Evolutionary conservation across 202 grass and related monocot genomes (phyloP), one percentile per base, ranked within the genome.

Genomic region (Tripidium arundinaceum): DNA sequence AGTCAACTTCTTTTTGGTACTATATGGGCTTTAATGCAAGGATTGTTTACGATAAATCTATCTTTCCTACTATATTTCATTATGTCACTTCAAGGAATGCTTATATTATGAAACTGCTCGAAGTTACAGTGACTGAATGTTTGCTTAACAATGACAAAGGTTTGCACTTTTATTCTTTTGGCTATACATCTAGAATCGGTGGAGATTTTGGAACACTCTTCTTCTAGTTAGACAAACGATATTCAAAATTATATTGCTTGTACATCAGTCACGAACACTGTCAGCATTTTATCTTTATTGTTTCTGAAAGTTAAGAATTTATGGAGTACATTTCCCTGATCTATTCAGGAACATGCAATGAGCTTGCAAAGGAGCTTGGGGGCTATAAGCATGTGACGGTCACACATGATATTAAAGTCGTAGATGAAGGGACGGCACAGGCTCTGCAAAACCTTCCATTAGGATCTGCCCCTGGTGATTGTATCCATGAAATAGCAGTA

Each of bases 311-410:
- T 76, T 70, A 11, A 65, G 62, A 85, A 41, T 24, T 60, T 26
- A 26, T 71, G 36, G 19, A 19, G 8, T 25, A 16, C 46, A 47
- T 76, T 19, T 43, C 80, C 22, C 2, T 47, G 28, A 70, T 89
- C 10, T 78, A 28, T 76, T 68, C 75, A 91, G 88, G 86, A 79
- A 94, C 91, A n/a, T 49, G 82, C 80, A 94, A 95, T 79, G 92
- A 91, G 47, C 92, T 98, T 12, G 79, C 88, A 0, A 93, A 92
- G 76, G 92, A 94, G 69, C 82, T 98, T 71, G 95, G 95, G 41
- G 92, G 92, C 40, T 98, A 98, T 60, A 90, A 86, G 39, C 86
- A 98, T 84, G 81, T 94, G 72, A 62, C 66, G 4, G 86, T 94
- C 81, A 85, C 87, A 62, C 86, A 60, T 65, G 87, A 89, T 81